Evolutionary conservation across 345 rosid genomes (phyloP), one percentile per base, ranked within the genome.

Genomic region (Populus simonii): DNA sequence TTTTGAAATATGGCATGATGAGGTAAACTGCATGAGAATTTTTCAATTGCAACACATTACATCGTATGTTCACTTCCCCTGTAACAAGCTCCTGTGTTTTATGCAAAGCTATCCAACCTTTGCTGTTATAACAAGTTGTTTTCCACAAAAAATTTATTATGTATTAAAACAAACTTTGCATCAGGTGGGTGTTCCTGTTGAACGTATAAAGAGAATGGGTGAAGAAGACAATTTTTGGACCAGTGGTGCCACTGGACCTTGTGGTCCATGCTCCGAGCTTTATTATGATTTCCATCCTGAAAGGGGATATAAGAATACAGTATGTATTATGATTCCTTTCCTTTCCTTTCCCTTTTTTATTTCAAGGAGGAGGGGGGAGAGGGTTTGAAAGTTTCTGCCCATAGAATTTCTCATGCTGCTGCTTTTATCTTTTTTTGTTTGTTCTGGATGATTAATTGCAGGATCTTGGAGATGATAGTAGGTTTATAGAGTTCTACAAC

Each of bases 181-280:
- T 80, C 88, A 92, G 96, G 86, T 92, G 71, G 92, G 91, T 76
- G 96, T 93, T 82, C 96, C 98, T 55, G 84, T 78, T 79, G 96
- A 90, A 45, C 89, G 82, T 62, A 91, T 95, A 67, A 90, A 90
- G 89, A 91, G 94, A 83, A 90, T 93, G 99, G 98, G 97, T 41
- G 91, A 84, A 86, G 99, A 89, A 17, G 98, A 92, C 83, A 95
- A 93, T 88, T 95, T 95, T 82, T 95, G 99, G 99, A 91, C 84
- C 27, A 92, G 99, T 82, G 99, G 98, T 71, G 83, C 85, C 35
- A 92, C 99, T 66, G 97, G 99, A 73, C 99, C 99, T 72, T 95
- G 99, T 82, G 99, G 97, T 75, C 99, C 98, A 38, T 93, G 98
- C 89, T 93, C 99, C 8, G 99, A 95, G 85, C 86, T 95, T 71